A percentile compares a stretch with the other conserved stretches of the same genome.
Conservation (phyloP, 345 rosid species). For the Dovyalis caffra region DNA sequence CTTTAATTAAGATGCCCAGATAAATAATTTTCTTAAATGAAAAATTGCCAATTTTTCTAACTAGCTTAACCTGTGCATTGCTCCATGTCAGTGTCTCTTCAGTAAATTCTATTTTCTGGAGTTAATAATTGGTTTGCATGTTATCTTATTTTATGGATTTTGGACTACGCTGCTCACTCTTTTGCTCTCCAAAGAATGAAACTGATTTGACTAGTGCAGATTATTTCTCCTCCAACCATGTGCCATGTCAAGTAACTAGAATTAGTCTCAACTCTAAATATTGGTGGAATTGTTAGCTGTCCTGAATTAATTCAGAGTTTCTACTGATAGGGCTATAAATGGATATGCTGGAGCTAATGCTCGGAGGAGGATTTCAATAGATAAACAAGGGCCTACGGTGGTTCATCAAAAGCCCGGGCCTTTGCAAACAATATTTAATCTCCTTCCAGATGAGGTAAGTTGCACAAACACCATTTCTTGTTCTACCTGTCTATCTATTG, state of each 20-base stretch:
- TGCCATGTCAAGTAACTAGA: background rate
- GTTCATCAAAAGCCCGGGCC: conserved; percentile 98
- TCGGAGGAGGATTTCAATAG: conserved; percentile 66
- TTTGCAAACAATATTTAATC: conserved; percentile 84
- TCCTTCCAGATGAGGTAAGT: conserved; percentile 84
- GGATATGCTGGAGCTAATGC: conserved; percentile 71
- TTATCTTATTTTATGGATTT: too few relatives aligned
- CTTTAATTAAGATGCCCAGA: too few relatives aligned
- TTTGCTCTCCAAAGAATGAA: too few relatives aligned
- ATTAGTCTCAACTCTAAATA: background rate
- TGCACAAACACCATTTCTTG: conserved; percentile 14
- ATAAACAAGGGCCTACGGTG: conserved; percentile 85
- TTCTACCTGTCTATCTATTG: conserved; percentile 1
- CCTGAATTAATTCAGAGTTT: background rate
- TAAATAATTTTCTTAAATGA: too few relatives aligned
- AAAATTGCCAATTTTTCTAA: too few relatives aligned
- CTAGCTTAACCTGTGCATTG: too few relatives aligned
- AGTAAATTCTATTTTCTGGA: too few relatives aligned
- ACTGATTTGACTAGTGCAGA: too few relatives aligned
- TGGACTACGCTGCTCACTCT: too few relatives aligned
- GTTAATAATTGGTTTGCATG: too few relatives aligned
- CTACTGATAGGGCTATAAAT: conserved; percentile 47
- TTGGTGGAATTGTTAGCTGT: background rate
- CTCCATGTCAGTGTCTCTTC: too few relatives aligned
- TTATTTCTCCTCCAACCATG: too few relatives aligned